Evolutionary conservation across 2,329 filamentous ascomycete species (phyloP).

Genomic region (Blumeria graminis): DNA sequence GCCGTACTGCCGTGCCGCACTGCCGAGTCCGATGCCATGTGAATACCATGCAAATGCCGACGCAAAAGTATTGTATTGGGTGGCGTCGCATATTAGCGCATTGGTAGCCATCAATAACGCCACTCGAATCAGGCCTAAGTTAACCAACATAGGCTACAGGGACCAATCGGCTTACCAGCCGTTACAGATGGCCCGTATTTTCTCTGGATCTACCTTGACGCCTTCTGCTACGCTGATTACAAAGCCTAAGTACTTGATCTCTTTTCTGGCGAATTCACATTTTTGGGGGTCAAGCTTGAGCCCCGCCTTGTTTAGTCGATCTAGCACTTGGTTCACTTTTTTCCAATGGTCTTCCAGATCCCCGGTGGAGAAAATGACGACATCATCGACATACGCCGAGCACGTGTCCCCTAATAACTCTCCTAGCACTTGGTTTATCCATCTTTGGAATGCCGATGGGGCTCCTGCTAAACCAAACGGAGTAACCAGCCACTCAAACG

Average conservation of each 20-base stretch:
- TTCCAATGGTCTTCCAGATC: background rate
- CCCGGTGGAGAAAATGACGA: background rate
- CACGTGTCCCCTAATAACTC: background rate
- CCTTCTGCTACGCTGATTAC: background rate
- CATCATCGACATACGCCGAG: background rate
- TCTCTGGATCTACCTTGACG: background rate
- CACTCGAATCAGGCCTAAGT: no score
- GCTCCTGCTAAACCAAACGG: background rate
- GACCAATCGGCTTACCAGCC: no score
- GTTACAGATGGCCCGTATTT: background rate
- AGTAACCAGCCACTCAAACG: background rate
- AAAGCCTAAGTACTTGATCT: background rate
- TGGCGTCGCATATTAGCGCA: no score
- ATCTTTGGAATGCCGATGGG: background rate
- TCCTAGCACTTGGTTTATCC: background rate
- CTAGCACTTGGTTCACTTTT: background rate
- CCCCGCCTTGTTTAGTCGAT: background rate
- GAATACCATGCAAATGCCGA: no score
- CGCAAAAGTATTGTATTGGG: no score
- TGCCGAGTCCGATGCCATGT: no score
- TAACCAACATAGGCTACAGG: no score
- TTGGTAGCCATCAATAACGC: no score
- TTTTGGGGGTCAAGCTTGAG: background rate
- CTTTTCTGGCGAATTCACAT: background rate
- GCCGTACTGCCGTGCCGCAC: no score